phyloP scores from a whole-genome alignment of 352 stramenopile genomes.

The Hyaloperonospora brassicae region DNA sequence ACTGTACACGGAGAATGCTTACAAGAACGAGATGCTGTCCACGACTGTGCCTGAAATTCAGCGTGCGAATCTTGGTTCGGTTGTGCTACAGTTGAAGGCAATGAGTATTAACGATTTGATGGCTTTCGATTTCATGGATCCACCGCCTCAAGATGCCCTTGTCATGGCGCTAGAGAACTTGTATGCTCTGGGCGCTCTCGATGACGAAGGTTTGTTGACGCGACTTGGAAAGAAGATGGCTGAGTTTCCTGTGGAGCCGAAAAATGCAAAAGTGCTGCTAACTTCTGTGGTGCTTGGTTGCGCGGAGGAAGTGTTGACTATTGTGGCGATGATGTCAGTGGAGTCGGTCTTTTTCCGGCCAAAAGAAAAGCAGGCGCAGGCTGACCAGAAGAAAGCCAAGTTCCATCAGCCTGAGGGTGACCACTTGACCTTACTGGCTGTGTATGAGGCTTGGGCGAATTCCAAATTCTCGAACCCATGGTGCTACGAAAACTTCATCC shows the following conservation, averaged over 20 bases:
- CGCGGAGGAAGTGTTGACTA: conserved; percentile 98
- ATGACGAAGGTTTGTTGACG: conserved; percentile 92
- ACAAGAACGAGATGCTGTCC: conserved; percentile 95
- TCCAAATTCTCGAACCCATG: conserved; percentile 97
- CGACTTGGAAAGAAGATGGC: conserved; percentile 98
- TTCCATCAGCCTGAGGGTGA: conserved; percentile 98
- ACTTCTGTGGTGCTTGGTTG: conserved; percentile 96
- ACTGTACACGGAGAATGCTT: conserved; percentile 98
- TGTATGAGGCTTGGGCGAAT: conserved; percentile 98
- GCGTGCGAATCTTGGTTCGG: conserved; percentile 95
- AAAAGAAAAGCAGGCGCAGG: conserved; percentile 97
- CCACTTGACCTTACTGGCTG: conserved; percentile 95
- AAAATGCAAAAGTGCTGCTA: conserved; percentile 98
- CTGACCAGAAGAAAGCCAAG: conserved; percentile 99
- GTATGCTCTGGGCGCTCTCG: conserved; percentile 94
- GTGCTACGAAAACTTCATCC: conserved; percentile 99
- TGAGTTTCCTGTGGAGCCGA: conserved; percentile 98
- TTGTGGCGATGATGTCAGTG: conserved; percentile 98
- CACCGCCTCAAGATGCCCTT: conserved; percentile 94
- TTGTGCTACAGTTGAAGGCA: conserved; percentile 98
- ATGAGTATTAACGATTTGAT: conserved; percentile 99
- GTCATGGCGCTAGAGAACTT: conserved; percentile 97
- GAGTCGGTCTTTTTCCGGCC: conserved; percentile 98
- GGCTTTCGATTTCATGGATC: conserved; percentile 99
- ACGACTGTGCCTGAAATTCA: conserved; percentile 99